These are phyloP conservation scores for Mycena sp. DNA, from an alignment of 1,284 basidiomycete species.

Conservation along the genomic window DNA sequence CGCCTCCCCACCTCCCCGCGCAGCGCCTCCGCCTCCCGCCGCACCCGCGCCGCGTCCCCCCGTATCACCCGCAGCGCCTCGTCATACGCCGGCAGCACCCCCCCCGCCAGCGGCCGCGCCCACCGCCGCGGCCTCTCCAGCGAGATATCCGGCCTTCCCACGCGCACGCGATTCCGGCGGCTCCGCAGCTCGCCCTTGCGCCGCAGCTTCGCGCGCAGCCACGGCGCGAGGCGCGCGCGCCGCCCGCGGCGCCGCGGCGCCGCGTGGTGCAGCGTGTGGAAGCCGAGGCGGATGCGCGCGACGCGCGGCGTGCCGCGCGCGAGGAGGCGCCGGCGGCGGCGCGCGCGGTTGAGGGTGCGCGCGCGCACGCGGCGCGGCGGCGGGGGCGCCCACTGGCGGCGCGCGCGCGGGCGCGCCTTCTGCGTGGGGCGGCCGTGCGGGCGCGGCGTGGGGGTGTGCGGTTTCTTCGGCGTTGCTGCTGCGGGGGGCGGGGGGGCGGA, in stretches of 20 bases:
- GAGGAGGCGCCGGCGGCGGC: conserved; percentile 1
- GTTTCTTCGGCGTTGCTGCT: not conserved
- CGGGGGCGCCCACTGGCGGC: conserved; percentile 17
- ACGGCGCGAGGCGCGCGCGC: conserved; percentile 9
- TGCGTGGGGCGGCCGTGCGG: conserved; percentile 21
- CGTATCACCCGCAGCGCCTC: conserved; percentile 77
- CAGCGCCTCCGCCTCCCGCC: conserved; percentile 44
- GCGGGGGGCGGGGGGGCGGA: not conserved
- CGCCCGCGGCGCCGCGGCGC: conserved; percentile 10
- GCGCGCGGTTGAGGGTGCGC: conserved; percentile 9
- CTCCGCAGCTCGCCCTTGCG: conserved; percentile 16
- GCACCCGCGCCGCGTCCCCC: conserved; percentile 55
- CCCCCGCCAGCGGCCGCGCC: conserved; percentile 72
- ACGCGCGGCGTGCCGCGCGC: conserved; percentile 1
- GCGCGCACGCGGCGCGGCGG: not conserved
- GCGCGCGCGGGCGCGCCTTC: conserved; percentile 15
- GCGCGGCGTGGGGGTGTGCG: conserved; percentile 13
- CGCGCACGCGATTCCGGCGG: conserved; percentile 16
- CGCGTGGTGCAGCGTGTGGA: conserved; percentile 22
- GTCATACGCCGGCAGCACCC: conserved; percentile 85
- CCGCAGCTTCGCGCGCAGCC: conserved; percentile 4
- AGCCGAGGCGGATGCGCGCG: conserved; percentile 22
- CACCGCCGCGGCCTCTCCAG: conserved; percentile 63
- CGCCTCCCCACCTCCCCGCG: conserved; percentile 38
- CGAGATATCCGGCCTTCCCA: conserved; percentile 57